Percentiles rank a stretch among this genome's conserved stretches.
These are phyloP conservation scores for Ophiostoma sp. DNA, from an alignment of 2,329 filamentous ascomycete species.

Conservation along the genomic window DNA sequence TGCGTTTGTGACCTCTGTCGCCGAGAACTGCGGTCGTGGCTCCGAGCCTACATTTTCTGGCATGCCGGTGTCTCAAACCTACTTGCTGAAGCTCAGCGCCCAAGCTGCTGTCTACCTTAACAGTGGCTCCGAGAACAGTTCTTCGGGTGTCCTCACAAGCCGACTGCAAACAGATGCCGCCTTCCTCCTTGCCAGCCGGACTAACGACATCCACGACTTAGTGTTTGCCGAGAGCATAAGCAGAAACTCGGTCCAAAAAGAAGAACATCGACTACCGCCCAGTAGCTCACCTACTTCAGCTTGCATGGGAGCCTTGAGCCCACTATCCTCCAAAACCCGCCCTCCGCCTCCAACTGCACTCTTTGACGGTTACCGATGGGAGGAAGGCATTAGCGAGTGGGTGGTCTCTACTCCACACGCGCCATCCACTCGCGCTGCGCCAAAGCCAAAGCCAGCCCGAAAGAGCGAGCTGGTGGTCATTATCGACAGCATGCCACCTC, in stretches of 20 bases:
- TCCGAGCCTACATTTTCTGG: slow-evolving; percentile 28
- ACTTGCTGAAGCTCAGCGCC: slow-evolving; percentile 45
- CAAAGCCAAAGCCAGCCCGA: not conserved
- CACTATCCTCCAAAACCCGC: not conserved
- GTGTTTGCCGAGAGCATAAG: slow-evolving; percentile 53
- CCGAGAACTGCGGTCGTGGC: slow-evolving; percentile 49
- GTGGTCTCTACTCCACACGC: slow-evolving; percentile 32
- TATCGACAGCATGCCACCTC: not conserved
- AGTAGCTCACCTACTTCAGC: not conserved
- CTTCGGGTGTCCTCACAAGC: slow-evolving; percentile 36
- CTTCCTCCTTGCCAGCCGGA: slow-evolving; percentile 54
- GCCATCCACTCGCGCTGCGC: not conserved
- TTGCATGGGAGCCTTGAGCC: not conserved
- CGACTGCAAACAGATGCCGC: slow-evolving; percentile 49
- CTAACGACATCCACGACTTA: slow-evolving; percentile 54
- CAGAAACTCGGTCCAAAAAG: slow-evolving; percentile 4
- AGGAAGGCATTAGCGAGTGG: slow-evolving; percentile 44
- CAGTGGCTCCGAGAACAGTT: slow-evolving; percentile 34
- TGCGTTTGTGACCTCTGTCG: slow-evolving; percentile 47
- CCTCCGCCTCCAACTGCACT: slow-evolving; percentile 7
- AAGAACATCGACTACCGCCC: not conserved
- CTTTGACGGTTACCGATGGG: slow-evolving; percentile 39
- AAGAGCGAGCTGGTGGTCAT: slow-evolving; percentile 13
- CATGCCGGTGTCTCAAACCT: slow-evolving; percentile 38
- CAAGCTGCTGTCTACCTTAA: slow-evolving; percentile 37